Percentiles rank a stretch among this genome's conserved stretches.
These are phyloP conservation scores for Cercophora sp. DNA, from an alignment of 495 filamentous ascomycete genomes.

Conservation along the genomic window DNA sequence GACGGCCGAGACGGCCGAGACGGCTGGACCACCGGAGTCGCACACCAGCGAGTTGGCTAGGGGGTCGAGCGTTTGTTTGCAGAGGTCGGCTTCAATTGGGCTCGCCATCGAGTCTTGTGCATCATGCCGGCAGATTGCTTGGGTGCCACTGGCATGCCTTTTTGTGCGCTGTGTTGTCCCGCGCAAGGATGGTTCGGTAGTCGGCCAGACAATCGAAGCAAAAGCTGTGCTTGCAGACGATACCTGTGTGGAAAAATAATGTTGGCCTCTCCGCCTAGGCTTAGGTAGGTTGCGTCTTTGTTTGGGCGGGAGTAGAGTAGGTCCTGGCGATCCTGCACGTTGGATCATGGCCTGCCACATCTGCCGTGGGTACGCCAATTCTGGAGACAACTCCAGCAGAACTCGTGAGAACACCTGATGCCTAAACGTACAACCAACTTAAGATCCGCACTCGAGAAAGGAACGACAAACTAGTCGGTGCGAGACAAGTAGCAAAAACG, in stretches of 20 bases:
- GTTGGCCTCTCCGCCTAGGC: background rate
- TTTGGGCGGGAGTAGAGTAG: too few species aligned
- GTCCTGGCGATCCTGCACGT: too few species aligned
- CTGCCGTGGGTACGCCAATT: background rate
- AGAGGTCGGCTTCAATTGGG: too few species aligned
- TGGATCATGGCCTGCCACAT: background rate
- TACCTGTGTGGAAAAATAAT: background rate
- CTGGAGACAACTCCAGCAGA: slow-evolving; percentile 1
- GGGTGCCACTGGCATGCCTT: background rate
- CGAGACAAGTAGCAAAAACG: too few species aligned
- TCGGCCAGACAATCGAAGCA: slow-evolving; percentile 2
- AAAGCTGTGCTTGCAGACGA: background rate
- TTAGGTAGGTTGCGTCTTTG: too few species aligned
- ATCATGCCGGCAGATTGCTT: background rate
- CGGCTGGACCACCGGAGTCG: too few species aligned
- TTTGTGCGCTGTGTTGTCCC: background rate
- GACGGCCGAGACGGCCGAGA: too few species aligned
- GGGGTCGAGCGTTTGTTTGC: too few species aligned
- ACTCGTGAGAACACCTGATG: background rate
- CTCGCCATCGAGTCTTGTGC: too few species aligned
- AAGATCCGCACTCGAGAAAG: background rate
- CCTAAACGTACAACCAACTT: background rate
- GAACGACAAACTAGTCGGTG: background rate
- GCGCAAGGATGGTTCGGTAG: background rate
- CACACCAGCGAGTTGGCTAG: too few species aligned